Evolutionary conservation across 164 flowering plant genomes (phyloP).

Genomic region (Protea cynaroides): DNA sequence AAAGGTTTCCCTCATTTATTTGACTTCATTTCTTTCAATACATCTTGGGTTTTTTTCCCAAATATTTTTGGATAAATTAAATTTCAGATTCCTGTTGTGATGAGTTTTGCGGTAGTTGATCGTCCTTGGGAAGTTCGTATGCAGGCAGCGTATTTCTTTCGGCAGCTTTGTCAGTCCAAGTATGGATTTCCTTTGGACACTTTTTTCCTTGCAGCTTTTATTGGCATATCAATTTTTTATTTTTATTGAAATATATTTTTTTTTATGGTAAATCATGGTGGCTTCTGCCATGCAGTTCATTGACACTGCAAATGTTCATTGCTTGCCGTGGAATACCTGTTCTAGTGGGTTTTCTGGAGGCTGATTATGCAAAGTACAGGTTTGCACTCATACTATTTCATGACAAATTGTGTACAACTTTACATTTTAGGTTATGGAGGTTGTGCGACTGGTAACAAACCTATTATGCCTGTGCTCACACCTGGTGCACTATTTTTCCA

Average conservation of each 20-base stretch:
- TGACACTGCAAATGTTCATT: constrained; percentile 96
- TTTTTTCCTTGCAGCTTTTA: not conserved
- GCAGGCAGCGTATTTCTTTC: constrained; percentile 94
- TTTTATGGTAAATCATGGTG: constrained; percentile 3
- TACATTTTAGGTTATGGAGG: not conserved
- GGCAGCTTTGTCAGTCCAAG: constrained; percentile 99
- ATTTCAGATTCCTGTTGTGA: constrained; percentile 76
- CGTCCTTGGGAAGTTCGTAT: constrained; percentile 87
- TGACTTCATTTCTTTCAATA: too few species aligned
- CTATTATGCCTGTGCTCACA: not conserved
- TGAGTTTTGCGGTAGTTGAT: constrained; percentile 83
- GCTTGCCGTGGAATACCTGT: constrained; percentile 96
- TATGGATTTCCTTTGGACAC: constrained; percentile 15
- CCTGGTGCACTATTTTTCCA: too few species aligned
- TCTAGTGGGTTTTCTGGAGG: constrained; percentile 92
- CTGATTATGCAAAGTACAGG: constrained; percentile 98
- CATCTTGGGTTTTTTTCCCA: too few species aligned
- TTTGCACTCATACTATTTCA: constrained; percentile 19
- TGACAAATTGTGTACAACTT: not conserved
- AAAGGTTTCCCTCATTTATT: too few species aligned
- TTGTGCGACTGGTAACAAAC: not conserved
- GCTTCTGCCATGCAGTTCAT: constrained; percentile 52
- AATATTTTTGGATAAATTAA: constrained; percentile 1
- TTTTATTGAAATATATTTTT: not conserved
- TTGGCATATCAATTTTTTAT: not conserved